Base-by-base conservation (phyloP, 371 early-diverging fungal genomes). In the Scutellospora calospora region DNA sequence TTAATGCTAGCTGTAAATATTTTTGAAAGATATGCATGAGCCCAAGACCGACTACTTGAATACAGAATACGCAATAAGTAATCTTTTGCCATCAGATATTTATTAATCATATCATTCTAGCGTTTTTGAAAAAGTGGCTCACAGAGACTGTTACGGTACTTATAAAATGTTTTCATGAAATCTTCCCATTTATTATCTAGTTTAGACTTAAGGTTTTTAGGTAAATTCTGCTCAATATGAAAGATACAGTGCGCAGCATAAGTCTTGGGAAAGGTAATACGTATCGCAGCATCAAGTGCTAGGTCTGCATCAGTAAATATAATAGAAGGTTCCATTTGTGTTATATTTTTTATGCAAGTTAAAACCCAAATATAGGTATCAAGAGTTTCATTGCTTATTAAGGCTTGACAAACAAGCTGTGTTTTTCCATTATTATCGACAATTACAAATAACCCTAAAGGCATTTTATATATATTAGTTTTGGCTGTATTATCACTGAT, bases 391-490 rank as follows among this genome's bases (percentile, higher is more conserved):
- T 62, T 16, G 12, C 29, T 33, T 16, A 62, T 35, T n/a, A 35
- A 45, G 0, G 52, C 52, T 16, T 71, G 71, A 2, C 25, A 16
- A 52, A 71, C 20, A 27, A 83, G 55, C 6, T 65, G 60, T 25
- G 60, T 81, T 38, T 62, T 80, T 16, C 78, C 66, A 68, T 81
- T 79, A 38, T 57, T 80, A 38, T 83, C 81, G 3, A 83, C 69
- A 12, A 80, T 76, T 1, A 82, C 80, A 57, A 82, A 51, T 8
- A 60, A 75, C 6, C 38, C 63, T 3, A 83, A 38, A 11, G 35
- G 54, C 79, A 83, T 80, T 38, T 62, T 27, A 76, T 80, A 80
- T 0, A 75, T n/a, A 65, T 80, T 83, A 16, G 76, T 81, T n/a
- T 52, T 63, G 14, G 68, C 65, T 3, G 69, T 83, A 65, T 83